Evolutionary conservation across 108 stramenopile genomes (phyloP), one percentile per base, ranked within the genome.

Genomic region (Stephanodiscus triporus): DNA sequence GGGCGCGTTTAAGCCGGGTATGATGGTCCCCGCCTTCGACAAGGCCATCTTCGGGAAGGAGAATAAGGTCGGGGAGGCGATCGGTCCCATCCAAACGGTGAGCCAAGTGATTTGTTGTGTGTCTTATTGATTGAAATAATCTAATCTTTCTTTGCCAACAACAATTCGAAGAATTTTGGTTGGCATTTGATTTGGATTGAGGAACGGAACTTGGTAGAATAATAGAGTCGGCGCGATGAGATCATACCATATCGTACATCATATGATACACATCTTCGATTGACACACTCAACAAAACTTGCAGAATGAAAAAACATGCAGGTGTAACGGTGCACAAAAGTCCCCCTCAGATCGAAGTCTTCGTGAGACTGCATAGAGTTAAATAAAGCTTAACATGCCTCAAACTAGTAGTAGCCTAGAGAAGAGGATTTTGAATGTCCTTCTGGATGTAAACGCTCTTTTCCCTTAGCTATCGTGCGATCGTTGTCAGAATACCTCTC

Each of bases 21-120:
- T 49, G 47, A 90, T 90, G 89, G 89, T 88, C 2, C 89, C 89
- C 10, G 73, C 86, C 22, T 90, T 90, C 73, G 87, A 90, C 63
- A 76, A 75, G 58, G 74, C 76, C 0, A 69, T 86, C n/a, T 90
- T 90, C 66, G 76, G 80, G 63, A 78, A 79, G 40, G 59, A 80
- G 22, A 80, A 67, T 16, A 72, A 78, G 40, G 65, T 80, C 11
- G 66, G 70, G 2, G 49, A 67, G 36, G 76, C 73, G 1, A 65
- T 90, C 45, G 89, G 89, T 9, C 89, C 89, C 0, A 68, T 90
- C 53, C 84, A 85, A 58, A 90, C 89, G 9, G 58, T 59, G 29
- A 59, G 58, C 16, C n/a, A n/a, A n/a, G n/a, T n/a, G n/a, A 57
- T 57, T 24, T 29, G 1, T 57, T 57, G 5, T 57, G 32, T 14